Evolutionary conservation across 495 filamentous ascomycete genomes (phyloP), one percentile per base, ranked within the genome.

Genomic region (Beverwykella pulmonaria): DNA sequence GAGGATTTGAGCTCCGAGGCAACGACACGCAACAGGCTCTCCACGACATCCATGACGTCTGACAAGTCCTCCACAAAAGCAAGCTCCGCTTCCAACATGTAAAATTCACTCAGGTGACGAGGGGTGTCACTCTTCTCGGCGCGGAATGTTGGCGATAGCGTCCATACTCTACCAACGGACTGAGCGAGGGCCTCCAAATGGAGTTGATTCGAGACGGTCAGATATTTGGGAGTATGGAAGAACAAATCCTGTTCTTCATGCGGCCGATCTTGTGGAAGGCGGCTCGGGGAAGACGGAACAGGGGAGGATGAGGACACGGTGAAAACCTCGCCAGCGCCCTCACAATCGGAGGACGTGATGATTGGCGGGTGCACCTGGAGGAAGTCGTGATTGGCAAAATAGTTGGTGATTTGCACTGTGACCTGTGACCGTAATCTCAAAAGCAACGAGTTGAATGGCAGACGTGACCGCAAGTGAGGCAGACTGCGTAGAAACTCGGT

Each of bases 301-400:
- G 8, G 3, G 17, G 39, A n/a, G 10, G 48, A 44, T n/a, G 65
- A 50, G 10, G 83, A 74, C 32, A 98, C 77, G 3, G 86, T 87
- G 69, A 98, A 98, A n/a, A 94, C 93, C 74, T 97, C 93, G 1
- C 94, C 93, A 4, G 93, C 95, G 6, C 94, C 95, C 77, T 98
- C 94, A 73, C 95, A 98, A 69, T 98, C 94, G 0, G 95, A 98
- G 4, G 94, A 96, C 7, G 95, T 98, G 71, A 98, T 90, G 63
- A 97, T 87, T 6, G 94, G 94, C 22, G 94, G 88, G 70, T 98
- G 93, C 19, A 90, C 89, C 76, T 98, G 94, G 19, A 91, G 82
- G 73, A 93, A 98, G 29, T 85, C 79, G 26, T 83, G 83, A 27
- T 80, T 75, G 26, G 79, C 74, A 67, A 97, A 96, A 76, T 89